Base-by-base conservation (phyloP, 352 stramenopile genomes). In the Pythium dissimile region DNA sequence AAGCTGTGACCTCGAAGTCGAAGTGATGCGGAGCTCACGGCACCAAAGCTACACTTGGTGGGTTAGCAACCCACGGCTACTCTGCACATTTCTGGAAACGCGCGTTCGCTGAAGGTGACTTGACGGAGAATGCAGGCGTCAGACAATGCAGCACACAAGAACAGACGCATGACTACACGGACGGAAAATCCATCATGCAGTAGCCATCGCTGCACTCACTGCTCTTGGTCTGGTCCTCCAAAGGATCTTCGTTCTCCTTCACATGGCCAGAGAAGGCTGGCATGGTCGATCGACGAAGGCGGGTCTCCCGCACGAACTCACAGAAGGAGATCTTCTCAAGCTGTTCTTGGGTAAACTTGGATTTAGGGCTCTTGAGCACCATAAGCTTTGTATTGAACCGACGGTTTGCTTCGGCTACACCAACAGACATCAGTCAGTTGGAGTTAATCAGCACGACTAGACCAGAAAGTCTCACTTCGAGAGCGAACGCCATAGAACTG, bases 401-500 rank as follows among this genome's bases (percentile, higher is more conserved):
- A 30, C 71, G 70, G 54, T 75, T 90, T 23, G 73, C 67, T 59
- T 92, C 83, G 27, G 83, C 83, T 92, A n/a, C n/a, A n/a, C n/a
- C n/a, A 42, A 16, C 2, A 43, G 8, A 32, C 18, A 41, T 8
- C n/a, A n/a, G 24, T 49, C 8, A 39, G 45, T 27, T 15, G 23
- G 12, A 52, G 15, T 6, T 5, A 20, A n/a, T 11, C 16, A 39
- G 16, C 1, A 3, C 15, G 11, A 24, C 16, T 28, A 26, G 28
- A 5, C 41, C 20, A n/a, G 30, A 24, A 1, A 38, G 2, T 21
- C 80, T 48, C 66, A 95, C 84, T 94, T 62, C 80, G 77, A 31
- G 86, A 93, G 42, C 79, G 79, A 42, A 96, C 66, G 44, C 81
- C 80, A 34, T 93, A 93, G 58, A 94, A 96, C 64, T 96, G 86